phyloP scores from a whole-genome alignment of 2,329 filamentous ascomycete genomes.

The Fusarium dlaminii region DNA sequence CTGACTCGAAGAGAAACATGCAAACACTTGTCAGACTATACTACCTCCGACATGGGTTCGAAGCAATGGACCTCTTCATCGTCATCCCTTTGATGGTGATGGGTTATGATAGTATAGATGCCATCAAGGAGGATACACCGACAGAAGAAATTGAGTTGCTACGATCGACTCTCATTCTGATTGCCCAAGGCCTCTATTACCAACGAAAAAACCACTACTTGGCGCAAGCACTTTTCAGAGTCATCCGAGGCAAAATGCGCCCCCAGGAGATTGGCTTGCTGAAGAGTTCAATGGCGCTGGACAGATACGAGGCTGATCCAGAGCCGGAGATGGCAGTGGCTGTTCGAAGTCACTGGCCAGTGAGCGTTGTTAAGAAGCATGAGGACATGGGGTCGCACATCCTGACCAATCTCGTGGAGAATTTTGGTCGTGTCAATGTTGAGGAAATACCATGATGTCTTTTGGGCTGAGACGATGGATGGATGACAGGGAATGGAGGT shows the following conservation, averaged over 20 bases:
- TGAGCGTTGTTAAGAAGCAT: conserved; percentile 42
- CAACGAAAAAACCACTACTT: conserved; percentile 50
- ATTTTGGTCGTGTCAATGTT: conserved; percentile 9
- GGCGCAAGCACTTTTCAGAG: conserved; percentile 45
- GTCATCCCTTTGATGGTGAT: conserved; percentile 47
- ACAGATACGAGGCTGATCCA: conserved; percentile 31
- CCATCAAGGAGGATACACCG: conserved; percentile 31
- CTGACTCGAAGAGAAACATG: conserved; percentile 28
- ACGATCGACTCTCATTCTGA: conserved; percentile 48
- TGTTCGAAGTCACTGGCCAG: conserved; percentile 45
- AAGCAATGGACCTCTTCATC: conserved; percentile 45
- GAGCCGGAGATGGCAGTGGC: conserved; percentile 35
- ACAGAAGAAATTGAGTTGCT: conserved; percentile 36
- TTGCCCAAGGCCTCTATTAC: conserved; percentile 46
- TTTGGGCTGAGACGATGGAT: accelerated
- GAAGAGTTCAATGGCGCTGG: conserved; percentile 20
- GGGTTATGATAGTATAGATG: conserved; percentile 41
- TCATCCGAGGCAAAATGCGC: conserved; percentile 48
- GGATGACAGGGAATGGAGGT: accelerated
- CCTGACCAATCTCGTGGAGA: conserved; percentile 39
- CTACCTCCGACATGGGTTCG: conserved; percentile 47
- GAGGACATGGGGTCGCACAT: conserved; percentile 39
- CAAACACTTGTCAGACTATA: conserved; percentile 44
- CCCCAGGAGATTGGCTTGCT: conserved; percentile 38
- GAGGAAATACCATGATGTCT: not conserved